phyloP scores from a whole-genome alignment of 73 alveolate genomes.

The Uronychia setigera region DNA sequence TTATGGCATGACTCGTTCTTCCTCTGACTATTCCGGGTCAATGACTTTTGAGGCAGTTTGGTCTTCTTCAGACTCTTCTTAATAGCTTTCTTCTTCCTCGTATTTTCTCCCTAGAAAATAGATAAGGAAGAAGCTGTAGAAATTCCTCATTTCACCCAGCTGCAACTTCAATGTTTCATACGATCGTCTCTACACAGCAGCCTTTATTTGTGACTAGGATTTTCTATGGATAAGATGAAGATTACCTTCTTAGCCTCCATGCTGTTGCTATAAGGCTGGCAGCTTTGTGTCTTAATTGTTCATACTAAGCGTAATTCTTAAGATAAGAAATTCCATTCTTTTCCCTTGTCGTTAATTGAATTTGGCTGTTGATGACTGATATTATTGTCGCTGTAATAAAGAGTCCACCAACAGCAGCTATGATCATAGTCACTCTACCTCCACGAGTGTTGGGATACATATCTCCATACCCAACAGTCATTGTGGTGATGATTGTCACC shows the following conservation, averaged over 20 bases:
- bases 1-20: too few relatives aligned
- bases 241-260: not conserved
- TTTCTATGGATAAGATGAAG: too few relatives aligned
- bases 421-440: not conserved
- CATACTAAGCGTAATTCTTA: not conserved
- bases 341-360: not conserved
- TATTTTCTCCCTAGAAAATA: too few relatives aligned
- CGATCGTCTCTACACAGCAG: too few relatives aligned
- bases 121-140: too few relatives aligned
- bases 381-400: not conserved
- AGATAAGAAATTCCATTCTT: not conserved
- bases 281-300: not conserved
- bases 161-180: too few relatives aligned
- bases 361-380: not conserved
- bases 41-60: too few relatives aligned
- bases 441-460: not conserved
- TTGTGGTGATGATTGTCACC: not conserved
- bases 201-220: too few relatives aligned
- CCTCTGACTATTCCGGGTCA: too few relatives aligned
- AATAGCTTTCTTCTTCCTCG: too few relatives aligned
- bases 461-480: not conserved
- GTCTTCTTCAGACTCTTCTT: too few relatives aligned
- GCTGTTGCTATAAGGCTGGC: not conserved
- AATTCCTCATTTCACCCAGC: too few relatives aligned
- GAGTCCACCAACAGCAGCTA: not conserved